Percentiles rank a stretch among this genome's conserved stretches.
Conservation (phyloP, 352 stramenopile species). For the Globisporangium barbulae region DNA sequence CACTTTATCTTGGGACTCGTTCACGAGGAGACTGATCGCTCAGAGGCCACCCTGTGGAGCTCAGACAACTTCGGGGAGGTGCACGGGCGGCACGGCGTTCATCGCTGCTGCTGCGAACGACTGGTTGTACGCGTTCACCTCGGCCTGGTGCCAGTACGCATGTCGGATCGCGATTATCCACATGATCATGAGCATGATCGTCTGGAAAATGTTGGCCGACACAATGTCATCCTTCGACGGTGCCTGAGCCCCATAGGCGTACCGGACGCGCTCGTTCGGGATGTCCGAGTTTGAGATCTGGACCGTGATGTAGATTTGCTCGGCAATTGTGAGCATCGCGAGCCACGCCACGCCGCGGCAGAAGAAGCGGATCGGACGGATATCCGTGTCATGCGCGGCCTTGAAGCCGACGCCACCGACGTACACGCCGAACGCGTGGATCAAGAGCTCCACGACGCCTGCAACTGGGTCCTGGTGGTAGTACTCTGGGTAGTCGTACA, state of each 20-base stretch:
- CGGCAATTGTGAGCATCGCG: constrained; percentile 63
- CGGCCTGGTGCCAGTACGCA: constrained; percentile 68
- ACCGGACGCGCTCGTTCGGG: constrained; percentile 62
- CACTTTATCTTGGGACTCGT: background rate
- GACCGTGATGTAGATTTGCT: constrained; percentile 83
- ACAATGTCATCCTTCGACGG: constrained; percentile 84
- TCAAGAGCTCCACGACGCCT: constrained; percentile 61
- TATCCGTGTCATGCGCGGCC: constrained; percentile 82
- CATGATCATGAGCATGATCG: constrained; percentile 81
- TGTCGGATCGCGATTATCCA: constrained; percentile 80
- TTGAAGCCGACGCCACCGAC: constrained; percentile 86
- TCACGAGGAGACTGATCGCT: background rate
- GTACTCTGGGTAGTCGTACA: constrained; percentile 77
- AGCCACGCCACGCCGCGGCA: constrained; percentile 77
- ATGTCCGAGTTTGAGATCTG: constrained; percentile 79
- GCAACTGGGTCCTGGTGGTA: constrained; percentile 77
- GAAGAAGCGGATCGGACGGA: constrained; percentile 83
- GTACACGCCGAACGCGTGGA: constrained; percentile 83
- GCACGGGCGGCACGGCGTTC: constrained; percentile 72
- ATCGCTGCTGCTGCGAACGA: constrained; percentile 77
- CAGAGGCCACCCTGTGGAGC: background rate
- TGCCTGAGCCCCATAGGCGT: constrained; percentile 66
- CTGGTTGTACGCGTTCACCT: constrained; percentile 81
- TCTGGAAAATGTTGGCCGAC: constrained; percentile 82
- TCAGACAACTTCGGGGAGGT: constrained; percentile 65